Evolutionary conservation across 345 rosid genomes (phyloP).

Genomic region (Pistacia atlantica): DNA sequence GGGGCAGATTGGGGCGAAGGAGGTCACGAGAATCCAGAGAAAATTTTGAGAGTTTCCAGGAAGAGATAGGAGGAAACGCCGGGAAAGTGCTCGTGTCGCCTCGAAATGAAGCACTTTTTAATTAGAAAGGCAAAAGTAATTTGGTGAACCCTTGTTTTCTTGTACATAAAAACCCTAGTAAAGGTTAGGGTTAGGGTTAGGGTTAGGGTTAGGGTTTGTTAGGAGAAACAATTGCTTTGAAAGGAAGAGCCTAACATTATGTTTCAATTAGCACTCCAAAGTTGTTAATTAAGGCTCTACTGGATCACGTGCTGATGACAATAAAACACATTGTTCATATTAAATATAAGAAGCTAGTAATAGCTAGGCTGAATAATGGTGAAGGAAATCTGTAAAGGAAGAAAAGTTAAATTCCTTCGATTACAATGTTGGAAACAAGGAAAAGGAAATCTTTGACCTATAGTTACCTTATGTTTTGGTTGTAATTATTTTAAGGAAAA

Average conservation of each 20-base stretch:
- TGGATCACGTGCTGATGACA: slow-evolving; percentile 13
- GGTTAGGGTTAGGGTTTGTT: slow-evolving; percentile 11
- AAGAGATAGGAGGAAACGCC: slow-evolving; percentile 83
- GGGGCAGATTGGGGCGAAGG: slow-evolving; percentile 38
- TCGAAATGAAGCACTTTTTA: slow-evolving; percentile 43
- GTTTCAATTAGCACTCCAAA: neutral
- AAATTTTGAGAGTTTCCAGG: slow-evolving; percentile 53
- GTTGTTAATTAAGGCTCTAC: slow-evolving; percentile 8
- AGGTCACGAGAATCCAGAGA: slow-evolving; percentile 58
- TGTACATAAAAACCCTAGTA: slow-evolving; percentile 11
- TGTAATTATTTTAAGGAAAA: too few species aligned
- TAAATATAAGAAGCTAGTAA: neutral
- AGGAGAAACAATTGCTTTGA: slow-evolving; percentile 20
- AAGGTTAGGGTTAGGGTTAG: slow-evolving; percentile 35
- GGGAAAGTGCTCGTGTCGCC: slow-evolving; percentile 98
- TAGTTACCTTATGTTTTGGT: too few species aligned
- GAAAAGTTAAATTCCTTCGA: too few species aligned
- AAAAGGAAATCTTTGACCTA: too few species aligned
- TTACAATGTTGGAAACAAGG: too few species aligned
- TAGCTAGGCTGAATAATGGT: neutral
- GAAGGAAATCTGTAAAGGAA: neutral
- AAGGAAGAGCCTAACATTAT: neutral
- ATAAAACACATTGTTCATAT: slow-evolving; percentile 6
- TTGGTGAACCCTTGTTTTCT: slow-evolving; percentile 30
- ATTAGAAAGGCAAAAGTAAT: slow-evolving; percentile 28